phyloP scores from a whole-genome alignment of 192 early-diverging fungal species.

The Entophlyctis helioformis region DNA sequence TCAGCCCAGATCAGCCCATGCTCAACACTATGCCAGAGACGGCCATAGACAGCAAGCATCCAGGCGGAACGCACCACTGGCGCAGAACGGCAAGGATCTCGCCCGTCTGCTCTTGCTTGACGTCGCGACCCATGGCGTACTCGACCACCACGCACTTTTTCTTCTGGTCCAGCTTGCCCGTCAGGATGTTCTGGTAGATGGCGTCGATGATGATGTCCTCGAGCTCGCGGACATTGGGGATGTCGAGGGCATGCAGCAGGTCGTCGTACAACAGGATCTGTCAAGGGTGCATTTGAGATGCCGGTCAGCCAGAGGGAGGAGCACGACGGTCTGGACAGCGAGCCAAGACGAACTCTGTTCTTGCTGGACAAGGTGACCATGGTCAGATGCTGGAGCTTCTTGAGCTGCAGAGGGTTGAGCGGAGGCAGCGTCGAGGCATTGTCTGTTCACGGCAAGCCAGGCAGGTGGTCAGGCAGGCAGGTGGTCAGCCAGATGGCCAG shows the following conservation, averaged over 20 bases:
- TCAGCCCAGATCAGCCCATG: too few relatives aligned
- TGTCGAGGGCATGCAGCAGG: slow-evolving; percentile 53
- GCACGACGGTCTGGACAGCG: background rate
- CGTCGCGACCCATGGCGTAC: slow-evolving; percentile 73
- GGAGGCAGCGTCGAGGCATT: slow-evolving; percentile 12
- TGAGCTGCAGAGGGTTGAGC: slow-evolving; percentile 12
- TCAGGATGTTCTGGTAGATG: slow-evolving; percentile 66
- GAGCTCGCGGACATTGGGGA: slow-evolving; percentile 66
- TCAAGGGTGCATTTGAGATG: background rate
- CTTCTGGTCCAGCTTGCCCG: slow-evolving; percentile 75
- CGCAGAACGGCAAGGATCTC: too few relatives aligned
- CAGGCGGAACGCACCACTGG: too few relatives aligned
- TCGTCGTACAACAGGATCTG: slow-evolving; percentile 60
- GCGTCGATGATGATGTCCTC: slow-evolving; percentile 84
- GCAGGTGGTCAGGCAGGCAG: too few relatives aligned
- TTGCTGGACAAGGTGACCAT: slow-evolving; percentile 62
- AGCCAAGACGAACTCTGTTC: slow-evolving; percentile 28
- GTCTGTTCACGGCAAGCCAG: too few relatives aligned
- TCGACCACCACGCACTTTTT: slow-evolving; percentile 59
- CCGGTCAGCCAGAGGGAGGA: too few relatives aligned
- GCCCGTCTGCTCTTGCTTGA: slow-evolving; percentile 50
- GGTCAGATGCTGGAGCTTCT: slow-evolving; percentile 58
- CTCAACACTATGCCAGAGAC: too few relatives aligned
- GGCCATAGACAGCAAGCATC: too few relatives aligned
- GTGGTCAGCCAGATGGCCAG: too few relatives aligned